Evolutionary conservation across 495 filamentous ascomycete species (phyloP), one percentile per base, ranked within the genome.

Genomic region (Talaromyces wortmannii): DNA sequence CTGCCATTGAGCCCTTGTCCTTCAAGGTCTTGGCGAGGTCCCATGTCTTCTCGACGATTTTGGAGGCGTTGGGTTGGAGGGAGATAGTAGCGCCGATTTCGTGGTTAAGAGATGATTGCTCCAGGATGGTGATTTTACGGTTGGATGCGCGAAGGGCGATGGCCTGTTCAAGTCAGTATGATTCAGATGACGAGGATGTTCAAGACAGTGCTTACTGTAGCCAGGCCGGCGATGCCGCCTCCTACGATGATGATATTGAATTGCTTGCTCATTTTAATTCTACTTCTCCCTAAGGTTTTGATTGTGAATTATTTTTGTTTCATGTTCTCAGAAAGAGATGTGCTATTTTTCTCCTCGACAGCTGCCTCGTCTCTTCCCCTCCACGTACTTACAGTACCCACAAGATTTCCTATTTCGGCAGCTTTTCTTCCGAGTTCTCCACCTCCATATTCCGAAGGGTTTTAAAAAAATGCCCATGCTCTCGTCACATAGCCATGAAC

Each of bases 71-170:
- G 4, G 66, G 67, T 43, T 67, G 64, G 0, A 67, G 51, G 0
- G 64, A 69, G 10, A 69, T 65, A 13, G 61, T 45, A 12, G 66
- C 66, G 4, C 66, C 64, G 52, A 69, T 69, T 18, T 69, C 64
- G 13, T 56, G 61, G 43, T 65, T 66, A 4, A 67, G 53, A 6
- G 45, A 32, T 7, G 66, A 69, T 43, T 69, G 66, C 17, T 68
- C 63, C 45, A 68, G 49, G 0, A 68, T 52, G 0, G 53, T 63
- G 49, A 67, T 68, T 4, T 57, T 47, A 18, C 66, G 36, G 52
- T 64, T 63, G 2, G 56, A 55, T 31, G 43, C 59, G 7, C 64
- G 64, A 17, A 67, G 55, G 45, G 64, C 64, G 32, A 67, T 65
- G 6, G 64, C 62, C 48, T 50, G 30, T 50, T 23, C 16, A 7